phyloP scores from a whole-genome alignment of 1,284 basidiomycete species.

The Puccinia coronata region DNA sequence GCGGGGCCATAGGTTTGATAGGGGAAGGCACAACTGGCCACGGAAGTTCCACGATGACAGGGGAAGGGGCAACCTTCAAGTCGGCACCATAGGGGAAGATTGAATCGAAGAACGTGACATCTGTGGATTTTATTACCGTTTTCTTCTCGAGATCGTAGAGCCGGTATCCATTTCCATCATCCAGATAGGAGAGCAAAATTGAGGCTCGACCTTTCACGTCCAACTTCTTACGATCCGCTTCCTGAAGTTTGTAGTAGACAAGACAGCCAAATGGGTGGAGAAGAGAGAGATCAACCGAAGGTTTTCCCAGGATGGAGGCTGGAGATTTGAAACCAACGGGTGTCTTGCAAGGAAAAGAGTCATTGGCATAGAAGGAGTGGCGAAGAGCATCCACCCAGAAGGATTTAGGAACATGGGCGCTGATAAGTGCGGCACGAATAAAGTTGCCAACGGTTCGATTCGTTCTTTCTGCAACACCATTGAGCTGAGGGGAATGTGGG shows the following conservation, averaged over 20 bases:
- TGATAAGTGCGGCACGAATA: background rate
- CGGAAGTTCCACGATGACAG: too few relatives aligned
- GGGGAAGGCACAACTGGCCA: too few relatives aligned
- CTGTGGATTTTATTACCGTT: background rate
- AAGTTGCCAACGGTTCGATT: background rate
- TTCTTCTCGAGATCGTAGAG: background rate
- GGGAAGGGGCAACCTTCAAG: too few relatives aligned
- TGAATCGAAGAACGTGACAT: constrained; percentile 10
- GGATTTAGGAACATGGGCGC: too few relatives aligned
- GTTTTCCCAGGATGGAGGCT: background rate
- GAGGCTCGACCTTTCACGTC: background rate
- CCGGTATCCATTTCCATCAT: background rate
- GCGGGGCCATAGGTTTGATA: too few relatives aligned
- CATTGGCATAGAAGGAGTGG: background rate
- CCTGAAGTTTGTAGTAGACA: constrained; percentile 17
- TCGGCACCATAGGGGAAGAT: background rate
- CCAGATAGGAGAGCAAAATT: constrained; percentile 15
- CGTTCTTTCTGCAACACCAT: too few relatives aligned
- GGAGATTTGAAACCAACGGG: too few relatives aligned
- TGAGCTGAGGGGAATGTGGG: too few relatives aligned
- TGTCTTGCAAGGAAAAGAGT: background rate
- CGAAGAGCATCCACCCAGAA: too few relatives aligned
- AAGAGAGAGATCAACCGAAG: background rate
- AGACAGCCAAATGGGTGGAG: constrained; percentile 41
- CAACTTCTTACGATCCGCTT: constrained; percentile 1